A percentile compares a stretch with the other conserved stretches of the same genome.
These are phyloP conservation scores for Acacia melanoxylon DNA, from an alignment of 306 rosid genomes.

Conservation along the genomic window DNA sequence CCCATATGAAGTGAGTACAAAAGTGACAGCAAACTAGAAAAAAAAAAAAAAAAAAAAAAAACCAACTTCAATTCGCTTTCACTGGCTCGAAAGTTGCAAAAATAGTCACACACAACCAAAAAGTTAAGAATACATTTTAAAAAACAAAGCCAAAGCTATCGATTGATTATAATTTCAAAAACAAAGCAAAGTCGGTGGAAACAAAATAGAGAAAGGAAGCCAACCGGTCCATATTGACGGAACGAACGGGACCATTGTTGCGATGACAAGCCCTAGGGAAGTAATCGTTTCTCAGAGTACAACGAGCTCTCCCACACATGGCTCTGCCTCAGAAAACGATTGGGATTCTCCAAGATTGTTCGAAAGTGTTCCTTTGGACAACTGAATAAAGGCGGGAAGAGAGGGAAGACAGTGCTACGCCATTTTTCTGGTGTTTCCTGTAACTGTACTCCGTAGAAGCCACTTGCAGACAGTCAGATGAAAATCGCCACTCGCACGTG, in stretches of 20 bases:
- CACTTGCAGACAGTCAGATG: neutral
- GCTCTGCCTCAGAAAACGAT: neutral
- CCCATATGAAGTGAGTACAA: neutral
- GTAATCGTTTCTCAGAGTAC: conserved; percentile 67
- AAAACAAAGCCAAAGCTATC: neutral
- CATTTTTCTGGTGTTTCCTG: neutral
- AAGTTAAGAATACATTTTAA: neutral
- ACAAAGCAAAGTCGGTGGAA: neutral
- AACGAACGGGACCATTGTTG: conserved; percentile 38
- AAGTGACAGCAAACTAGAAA: neutral
- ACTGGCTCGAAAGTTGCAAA: neutral
- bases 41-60: neutral
- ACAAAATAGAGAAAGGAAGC: neutral
- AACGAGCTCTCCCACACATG: conserved; percentile 88
- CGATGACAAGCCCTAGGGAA: conserved; percentile 71
- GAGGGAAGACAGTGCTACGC: neutral
- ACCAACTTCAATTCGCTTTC: neutral
- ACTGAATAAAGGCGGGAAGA: conserved; percentile 43
- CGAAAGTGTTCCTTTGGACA: neutral
- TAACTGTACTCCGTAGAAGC: neutral
- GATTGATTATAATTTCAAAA: neutral
- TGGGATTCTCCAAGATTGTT: neutral
- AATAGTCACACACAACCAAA: neutral
- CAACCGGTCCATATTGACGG: conserved; percentile 64
- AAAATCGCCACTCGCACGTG: neutral